Evolutionary conservation across 495 filamentous ascomycete genomes (phyloP), one percentile per base, ranked within the genome.

Genomic region (Xylaria bambusicola): DNA sequence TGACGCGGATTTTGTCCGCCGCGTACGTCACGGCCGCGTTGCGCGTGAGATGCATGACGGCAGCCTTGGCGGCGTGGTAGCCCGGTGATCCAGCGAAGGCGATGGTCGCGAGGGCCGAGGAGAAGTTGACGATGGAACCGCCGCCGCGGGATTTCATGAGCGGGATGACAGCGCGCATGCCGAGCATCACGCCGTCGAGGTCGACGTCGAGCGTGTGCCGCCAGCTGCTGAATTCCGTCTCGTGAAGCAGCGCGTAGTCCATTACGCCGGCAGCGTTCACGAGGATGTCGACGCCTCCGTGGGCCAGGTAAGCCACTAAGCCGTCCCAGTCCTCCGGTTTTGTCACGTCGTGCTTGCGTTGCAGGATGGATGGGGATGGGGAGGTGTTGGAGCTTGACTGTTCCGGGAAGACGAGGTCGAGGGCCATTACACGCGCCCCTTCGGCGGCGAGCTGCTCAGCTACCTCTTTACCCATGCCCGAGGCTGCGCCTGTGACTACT

Each of bases 151-250:
- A 2, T 10, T 24, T 24, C 48, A 51, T 51, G 12, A 40, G 3
- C 17, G 13, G 33, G 47, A 35, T 33, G 2, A 33, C 2, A 15
- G 47, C 47, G 10, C 21, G 9, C 47, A 35, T 50, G 17, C 17
- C 29, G n/a, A 36, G 48, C 29, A 51, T 51, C n/a, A 36, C 29
- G 15, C 48, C 48, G 48, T 51, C 29, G 17, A 51, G 29, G 31
- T 36, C 31, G 27, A 36, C 29, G 17, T 3, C 9, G 1, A 36
- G 3, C 1, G 18, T 13, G 9, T 27, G 48, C 1, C 29, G 29
- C 48, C 48, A 36, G 29, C 8, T 21, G 6, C 3, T 13, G 6
- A 36, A 18, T 0, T 36, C 48, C n/a, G 29, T 36, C 48, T 35
- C 48, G 48, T 51, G 48, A 3, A 51, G 29, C 1, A 18, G 2